These are phyloP conservation scores for Trichoderma gamsii DNA, from an alignment of 495 filamentous ascomycete genomes.

Conservation along the genomic window DNA sequence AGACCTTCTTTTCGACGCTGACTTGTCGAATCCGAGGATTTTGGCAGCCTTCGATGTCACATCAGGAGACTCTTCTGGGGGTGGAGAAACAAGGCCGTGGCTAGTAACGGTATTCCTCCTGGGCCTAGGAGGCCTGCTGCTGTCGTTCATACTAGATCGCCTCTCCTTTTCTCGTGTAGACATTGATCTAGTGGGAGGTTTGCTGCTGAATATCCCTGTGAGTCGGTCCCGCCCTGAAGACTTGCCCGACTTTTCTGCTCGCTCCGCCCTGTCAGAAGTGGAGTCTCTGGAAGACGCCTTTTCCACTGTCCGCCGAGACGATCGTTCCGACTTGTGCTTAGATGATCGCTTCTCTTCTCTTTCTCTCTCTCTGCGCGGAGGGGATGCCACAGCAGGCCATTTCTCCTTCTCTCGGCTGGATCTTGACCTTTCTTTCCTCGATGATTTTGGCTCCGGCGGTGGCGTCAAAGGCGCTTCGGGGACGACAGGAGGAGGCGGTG, in stretches of 20 bases:
- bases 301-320: conserved; percentile 32
- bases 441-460: conserved; percentile 32
- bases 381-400: conserved; percentile 23
- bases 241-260: conserved; percentile 32
- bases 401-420: conserved; percentile 33
- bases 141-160: conserved; percentile 23
- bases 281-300: conserved; percentile 34
- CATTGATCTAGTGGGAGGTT: conserved; percentile 47
- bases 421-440: conserved; percentile 42
- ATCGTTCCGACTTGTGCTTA: conserved; percentile 32
- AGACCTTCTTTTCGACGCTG: conserved; percentile 31
- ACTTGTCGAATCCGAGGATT: conserved; percentile 42
- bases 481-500: conserved; percentile 40
- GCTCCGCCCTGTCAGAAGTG: conserved; percentile 27
- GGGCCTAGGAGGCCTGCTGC: conserved; percentile 30
- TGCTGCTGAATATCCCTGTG: conserved; percentile 42
- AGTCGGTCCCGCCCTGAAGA: conserved; percentile 30
- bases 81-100: conserved; percentile 42
- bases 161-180: conserved; percentile 45
- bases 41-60: conserved; percentile 51
- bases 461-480: conserved; percentile 40
- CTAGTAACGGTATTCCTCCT: conserved; percentile 45
- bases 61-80: conserved; percentile 36
- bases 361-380: conserved; percentile 23
- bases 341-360: conserved; percentile 30